Evolutionary conservation across 441 rosid species (phyloP), one percentile per base, ranked within the genome.

Genomic region (Kokia cookei): DNA sequence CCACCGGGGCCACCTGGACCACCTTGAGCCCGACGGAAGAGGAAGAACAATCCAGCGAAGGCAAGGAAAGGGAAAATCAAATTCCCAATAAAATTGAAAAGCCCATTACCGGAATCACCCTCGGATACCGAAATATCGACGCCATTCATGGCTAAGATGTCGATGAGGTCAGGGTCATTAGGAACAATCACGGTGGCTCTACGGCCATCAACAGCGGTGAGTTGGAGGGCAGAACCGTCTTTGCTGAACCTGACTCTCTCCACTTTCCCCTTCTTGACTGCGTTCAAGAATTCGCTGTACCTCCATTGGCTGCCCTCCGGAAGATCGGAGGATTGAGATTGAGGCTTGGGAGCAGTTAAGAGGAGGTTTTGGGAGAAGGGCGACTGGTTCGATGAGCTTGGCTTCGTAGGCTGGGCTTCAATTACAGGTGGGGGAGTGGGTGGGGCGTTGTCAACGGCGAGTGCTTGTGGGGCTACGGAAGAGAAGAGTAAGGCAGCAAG

Each of bases 1-100:
- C 98, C 98, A 2, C 97, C 98, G 2, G 97, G 97, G 9, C 98
- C 98, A 2, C 97, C 97, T 0, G 96, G 86, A 13, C 98, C 98
- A 1, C 98, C 98, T 75, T 92, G 96, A 22, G 88, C 87, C 61
- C 94, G 89, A 37, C 93, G 89, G 84, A 94, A 94, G 72, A 94
- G 87, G 75, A 90, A 83, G 80, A 88, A 94, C 84, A 94, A 76
- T 1, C 97, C 98, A 2, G 92, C 96, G 27, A 92, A 92, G 2
- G 96, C 93, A 5, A 94, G 79, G 72, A 90, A 26, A 1, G 97
- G 98, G 69, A 94, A 94, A 10, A 94, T 17, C 74, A 94, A 77
- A 73, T 86, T 94, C n/a, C 98, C 97, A 19, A 94, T 86, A 64
- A 94, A 81, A 79, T 76, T 85, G 58, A 94, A 89, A 63, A 92